Percentiles rank a stretch among this genome's conserved stretches.
Conservation (phyloP, 208 protist genomes). For the Leishmania turanica region DNA sequence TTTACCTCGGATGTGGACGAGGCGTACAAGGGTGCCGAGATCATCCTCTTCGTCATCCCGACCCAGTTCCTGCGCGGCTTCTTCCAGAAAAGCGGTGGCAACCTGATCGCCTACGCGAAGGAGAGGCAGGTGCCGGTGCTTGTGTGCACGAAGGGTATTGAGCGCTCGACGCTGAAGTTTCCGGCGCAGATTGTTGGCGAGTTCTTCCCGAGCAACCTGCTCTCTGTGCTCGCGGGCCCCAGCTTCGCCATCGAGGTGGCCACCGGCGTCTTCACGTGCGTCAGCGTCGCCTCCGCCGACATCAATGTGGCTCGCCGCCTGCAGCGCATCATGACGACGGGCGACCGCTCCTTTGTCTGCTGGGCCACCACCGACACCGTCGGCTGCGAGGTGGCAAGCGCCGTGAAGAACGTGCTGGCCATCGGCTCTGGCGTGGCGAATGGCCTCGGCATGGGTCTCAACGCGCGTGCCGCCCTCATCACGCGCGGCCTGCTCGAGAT, state of each 20-base stretch:
- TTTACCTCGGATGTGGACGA: constrained; percentile 62
- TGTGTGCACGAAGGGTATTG: constrained; percentile 87
- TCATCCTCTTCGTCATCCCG: constrained; percentile 86
- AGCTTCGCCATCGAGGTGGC: constrained; percentile 93
- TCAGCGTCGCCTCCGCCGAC: constrained; percentile 64
- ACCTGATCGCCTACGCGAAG: constrained; percentile 46
- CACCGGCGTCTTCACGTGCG: constrained; percentile 73
- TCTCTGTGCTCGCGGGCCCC: constrained; percentile 83
- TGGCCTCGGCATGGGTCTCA: constrained; percentile 73
- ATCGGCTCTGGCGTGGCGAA: constrained; percentile 79
- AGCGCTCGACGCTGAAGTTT: constrained; percentile 77
- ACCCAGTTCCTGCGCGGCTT: constrained; percentile 87
- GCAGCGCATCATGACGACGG: constrained; percentile 78
- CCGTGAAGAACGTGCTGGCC: constrained; percentile 92
- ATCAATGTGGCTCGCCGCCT: constrained; percentile 61
- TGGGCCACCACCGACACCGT: constrained; percentile 83
- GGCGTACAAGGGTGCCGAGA: constrained; percentile 56
- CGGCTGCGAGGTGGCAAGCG: constrained; percentile 89
- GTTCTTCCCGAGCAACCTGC: constrained; percentile 54
- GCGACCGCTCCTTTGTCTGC: constrained; percentile 75
- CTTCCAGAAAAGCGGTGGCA: constrained; percentile 50
- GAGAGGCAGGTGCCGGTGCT: constrained; percentile 57
- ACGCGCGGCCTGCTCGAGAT: constrained; percentile 86
- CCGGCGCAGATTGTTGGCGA: constrained; percentile 80
- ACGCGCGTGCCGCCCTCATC: constrained; percentile 85